Conservation (phyloP, 306 rosid genomes). For the Pyrus betulifolia region DNA sequence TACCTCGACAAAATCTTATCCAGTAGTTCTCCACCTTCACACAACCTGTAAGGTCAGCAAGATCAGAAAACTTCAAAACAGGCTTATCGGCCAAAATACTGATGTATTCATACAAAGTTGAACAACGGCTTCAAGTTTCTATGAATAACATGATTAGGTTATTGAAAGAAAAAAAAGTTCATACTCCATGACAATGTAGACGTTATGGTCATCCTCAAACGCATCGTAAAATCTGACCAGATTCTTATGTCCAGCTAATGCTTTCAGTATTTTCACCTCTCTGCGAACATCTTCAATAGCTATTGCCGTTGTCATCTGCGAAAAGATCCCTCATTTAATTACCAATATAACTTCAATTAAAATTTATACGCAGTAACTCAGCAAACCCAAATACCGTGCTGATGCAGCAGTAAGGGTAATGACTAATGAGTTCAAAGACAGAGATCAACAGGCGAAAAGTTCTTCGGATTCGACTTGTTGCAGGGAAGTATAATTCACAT, state of each 20-base stretch:
- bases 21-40: constrained; percentile 94
- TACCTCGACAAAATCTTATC: constrained; percentile 94
- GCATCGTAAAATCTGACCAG: constrained; percentile 81
- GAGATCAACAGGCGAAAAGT: background rate
- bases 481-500: constrained; percentile 1
- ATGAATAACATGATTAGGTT: background rate
- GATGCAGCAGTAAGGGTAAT: background rate
- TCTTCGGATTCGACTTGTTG: background rate
- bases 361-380: background rate
- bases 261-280: constrained; percentile 94
- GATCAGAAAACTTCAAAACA: constrained; percentile 1
- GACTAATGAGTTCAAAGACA: background rate
- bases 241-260: constrained; percentile 80
- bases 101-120: background rate
- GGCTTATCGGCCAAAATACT: background rate
- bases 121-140: background rate
- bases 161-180: constrained; percentile 3
- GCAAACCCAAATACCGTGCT: background rate
- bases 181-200: constrained; percentile 99
- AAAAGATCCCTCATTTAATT: constrained; percentile 19
- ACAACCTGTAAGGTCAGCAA: constrained; percentile 51
- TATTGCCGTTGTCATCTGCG: constrained; percentile 91
- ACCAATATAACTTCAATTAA: background rate
- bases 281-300: constrained; percentile 92
- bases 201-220: constrained; percentile 76